Base-by-base conservation (phyloP, 768 basidiomycete genomes). In the Pleurotus cornucopiae region DNA sequence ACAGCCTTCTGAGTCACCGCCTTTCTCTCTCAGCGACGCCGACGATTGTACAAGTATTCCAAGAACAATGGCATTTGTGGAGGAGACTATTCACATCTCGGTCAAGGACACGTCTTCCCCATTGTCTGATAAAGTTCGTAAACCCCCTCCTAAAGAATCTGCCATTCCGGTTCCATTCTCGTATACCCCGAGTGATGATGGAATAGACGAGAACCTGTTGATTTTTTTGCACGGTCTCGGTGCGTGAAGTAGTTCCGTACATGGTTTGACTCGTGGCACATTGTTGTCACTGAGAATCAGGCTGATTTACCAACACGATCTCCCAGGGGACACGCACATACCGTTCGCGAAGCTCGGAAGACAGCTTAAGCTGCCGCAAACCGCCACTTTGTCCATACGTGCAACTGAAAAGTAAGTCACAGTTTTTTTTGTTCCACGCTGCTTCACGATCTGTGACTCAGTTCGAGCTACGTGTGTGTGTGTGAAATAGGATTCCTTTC, bases 141-240 rank as follows among this genome's bases (percentile, higher is more conserved):
- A 53, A 68, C 74, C 73, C 2, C 54, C 71, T 1, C 88, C 88
- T 0, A 72, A 71, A 39, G 60, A 68, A 5, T 66, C 73, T 12
- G 67, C 66, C 14, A 75, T 88, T 44, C 72, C 80, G 1, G 76
- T 81, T 14, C 79, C 80, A 16, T 90, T 88, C 68, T 73, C 72
- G 2, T 96, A 94, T 67, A 59, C 72, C 4, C 76, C 91, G 12
- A 92, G 91, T 58, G 78, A 85, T 57, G 91, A 94, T 67, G 91
- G 91, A 44, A 87, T 83, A 6, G 91, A 95, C 62, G 88, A 91
- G 67, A 95, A 95, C 67, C 70, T 95, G 14, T 70, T 96, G 20
- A 77, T 96, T 57, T 76, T 96, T 30, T 73, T 96, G 6, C 94
- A 96, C 59, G 94, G 94, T 0, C 79, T 95, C 21, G 93, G 93